phyloP scores from a whole-genome alignment of 805 yeast genomes.

The Metschnikowia borealis region DNA sequence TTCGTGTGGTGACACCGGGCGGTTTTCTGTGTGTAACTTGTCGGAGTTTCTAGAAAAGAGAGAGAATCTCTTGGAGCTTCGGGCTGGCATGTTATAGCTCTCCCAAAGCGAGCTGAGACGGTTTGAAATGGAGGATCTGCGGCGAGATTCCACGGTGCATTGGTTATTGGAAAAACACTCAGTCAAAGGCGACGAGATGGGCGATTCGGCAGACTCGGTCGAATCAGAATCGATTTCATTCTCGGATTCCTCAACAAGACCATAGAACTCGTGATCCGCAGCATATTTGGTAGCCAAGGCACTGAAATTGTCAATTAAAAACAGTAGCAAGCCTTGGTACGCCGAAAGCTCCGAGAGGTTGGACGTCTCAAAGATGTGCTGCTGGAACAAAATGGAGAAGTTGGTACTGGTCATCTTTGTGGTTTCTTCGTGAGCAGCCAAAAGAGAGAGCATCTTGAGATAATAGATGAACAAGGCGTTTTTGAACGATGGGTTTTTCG shows the following conservation, averaged over 20 bases:
- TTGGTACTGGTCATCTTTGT: constrained; percentile 30
- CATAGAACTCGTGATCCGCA: constrained; percentile 7
- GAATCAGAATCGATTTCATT: constrained; percentile 4
- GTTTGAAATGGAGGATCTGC: constrained; percentile 18
- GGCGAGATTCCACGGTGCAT: constrained; percentile 5
- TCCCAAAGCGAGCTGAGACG: constrained; percentile 19
- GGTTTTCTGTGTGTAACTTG: background rate
- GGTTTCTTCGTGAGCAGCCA: constrained; percentile 15
- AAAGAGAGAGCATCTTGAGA: constrained; percentile 13
- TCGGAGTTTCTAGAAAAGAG: constrained; percentile 10
- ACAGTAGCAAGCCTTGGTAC: constrained; percentile 12
- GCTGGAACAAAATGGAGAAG: constrained; percentile 31
- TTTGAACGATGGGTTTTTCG: constrained; percentile 14
- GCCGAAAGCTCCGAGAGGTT: constrained; percentile 12
- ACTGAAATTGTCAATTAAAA: constrained; percentile 18
- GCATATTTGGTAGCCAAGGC: constrained; percentile 10
- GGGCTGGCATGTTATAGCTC: constrained; percentile 18
- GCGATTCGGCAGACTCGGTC: constrained; percentile 9
- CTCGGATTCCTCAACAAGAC: constrained; percentile 11
- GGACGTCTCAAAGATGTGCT: constrained; percentile 23
- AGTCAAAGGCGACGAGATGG: constrained; percentile 14
- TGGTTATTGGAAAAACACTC: constrained; percentile 12
- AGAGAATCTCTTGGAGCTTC: constrained; percentile 18
- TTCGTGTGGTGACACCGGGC: constrained; percentile 2
- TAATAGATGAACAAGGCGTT: constrained; percentile 20